Base-by-base conservation (phyloP, 1,284 basidiomycete genomes). In the Rhodotorula sp. region DNA sequence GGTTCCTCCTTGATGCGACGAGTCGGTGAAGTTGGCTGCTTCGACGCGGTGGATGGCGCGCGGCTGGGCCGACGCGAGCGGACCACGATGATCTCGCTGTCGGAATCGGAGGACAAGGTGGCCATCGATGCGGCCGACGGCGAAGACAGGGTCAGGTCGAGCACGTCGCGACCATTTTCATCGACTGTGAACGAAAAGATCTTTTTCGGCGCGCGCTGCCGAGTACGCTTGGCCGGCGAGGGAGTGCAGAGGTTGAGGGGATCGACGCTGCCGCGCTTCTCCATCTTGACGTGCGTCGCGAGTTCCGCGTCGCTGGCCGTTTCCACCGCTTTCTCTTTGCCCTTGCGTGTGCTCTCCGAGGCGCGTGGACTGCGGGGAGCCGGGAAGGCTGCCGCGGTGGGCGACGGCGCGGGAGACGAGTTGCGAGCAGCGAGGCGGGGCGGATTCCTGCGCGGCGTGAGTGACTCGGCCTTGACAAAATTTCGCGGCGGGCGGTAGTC, bases 111-210 rank as follows among this genome's bases (percentile, higher is more conserved):
- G 31, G 21, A 21, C 21, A 26, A 28, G n/a, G 31, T 47, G 55
- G 58, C 15, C n/a, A 14, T 26, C n/a, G 26, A 52, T 26, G 52
- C 21, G 43, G 19, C 23, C 1, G 65, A 61, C 0, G 65, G 38
- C 15, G 62, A 28, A n/a, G 52, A 60, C 8, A 50, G 26, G 15
- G 65, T 66, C 45, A 66, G 26, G 65, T 66, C 65, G 65, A 66
- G 43, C 45, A 61, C 61, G 3, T 58, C 31, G 7, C 49, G 55
- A 5, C 66, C 66, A 21, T 50, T 10, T 19, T 23, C 14, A 49
- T 56, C 56, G 14, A 1, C 23, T 6, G 26, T 47, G 47, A 52
- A 50, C 5, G 34, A 26, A 26, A 54, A 59, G 19, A 43, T 49
- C 26, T 23, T n/a, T 5, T 38, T 23, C 16, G 16, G 58, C 23